Evolutionary conservation across 1,139 yeast species (phyloP), one percentile per base, ranked within the genome.

Genomic region (Scheffersomyces lignicola): DNA sequence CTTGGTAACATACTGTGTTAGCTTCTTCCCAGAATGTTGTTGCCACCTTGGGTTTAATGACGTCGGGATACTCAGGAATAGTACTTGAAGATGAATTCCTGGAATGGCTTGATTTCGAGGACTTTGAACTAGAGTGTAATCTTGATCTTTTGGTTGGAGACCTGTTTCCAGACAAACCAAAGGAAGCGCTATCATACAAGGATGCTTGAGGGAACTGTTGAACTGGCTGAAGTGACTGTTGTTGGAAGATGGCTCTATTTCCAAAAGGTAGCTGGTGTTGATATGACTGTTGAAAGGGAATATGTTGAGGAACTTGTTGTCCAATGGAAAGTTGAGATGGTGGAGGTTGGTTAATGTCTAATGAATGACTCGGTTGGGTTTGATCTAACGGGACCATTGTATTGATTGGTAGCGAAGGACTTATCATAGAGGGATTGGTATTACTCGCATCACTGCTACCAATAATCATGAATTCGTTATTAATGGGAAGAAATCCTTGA

Each of bases 21-120:
- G 70, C 73, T 35, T 70, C 76, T 33, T 68, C 75, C 78, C 78
- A 73, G 37, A 44, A 64, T 1, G 69, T 64, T n/a, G 76, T 72
- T 5, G 69, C 65, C 21, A 72, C 56, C 33, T 62, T 53, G 2
- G 73, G 76, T 39, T 63, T 69, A 4, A 47, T 36, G 3, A 49
- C 44, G 34, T 46, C 51, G 1, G 48, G 40, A 25, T 34, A 44
- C 13, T 48, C 56, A 10, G 40, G 41, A 13, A 33, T 36, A 9
- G 49, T 45, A 26, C 47, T 43, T 7, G 39, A 35, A 5, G 58
- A 49, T 3, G 47, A 41, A 4, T 42, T 37, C 31, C 58, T 49
- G 22, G 48, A 41, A 24, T 43, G 51, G 17, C 37, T 27, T 24
- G 37, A 31, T 17, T 32, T 24, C 7, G 45, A 24, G n/a, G 32